These are phyloP conservation scores for Tulasnella calospora DNA, from an alignment of 768 basidiomycete species.

Conservation along the genomic window DNA sequence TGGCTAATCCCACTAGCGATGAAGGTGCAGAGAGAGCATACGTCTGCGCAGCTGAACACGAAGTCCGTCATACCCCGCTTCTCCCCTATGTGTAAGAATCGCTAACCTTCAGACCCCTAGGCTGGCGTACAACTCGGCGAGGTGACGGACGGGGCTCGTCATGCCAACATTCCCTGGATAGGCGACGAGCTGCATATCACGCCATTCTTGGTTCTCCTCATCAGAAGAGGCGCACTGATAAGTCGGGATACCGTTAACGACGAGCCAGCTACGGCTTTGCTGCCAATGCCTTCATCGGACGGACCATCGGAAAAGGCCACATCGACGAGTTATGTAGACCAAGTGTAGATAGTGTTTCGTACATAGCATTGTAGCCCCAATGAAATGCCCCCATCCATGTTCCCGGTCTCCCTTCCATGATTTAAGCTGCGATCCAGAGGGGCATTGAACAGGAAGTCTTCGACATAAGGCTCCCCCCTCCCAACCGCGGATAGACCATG, in stretches of 20 bases:
- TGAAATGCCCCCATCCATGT: background rate
- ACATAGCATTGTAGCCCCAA: background rate
- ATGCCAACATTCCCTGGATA: conserved; percentile 13
- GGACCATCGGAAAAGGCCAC: background rate
- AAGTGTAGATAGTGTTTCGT: background rate
- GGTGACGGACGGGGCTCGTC: background rate
- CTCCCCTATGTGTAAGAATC: background rate
- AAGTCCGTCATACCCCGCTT: background rate
- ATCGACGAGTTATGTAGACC: background rate
- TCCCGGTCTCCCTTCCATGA: background rate
- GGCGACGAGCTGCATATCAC: conserved; percentile 16
- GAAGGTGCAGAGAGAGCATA: background rate
- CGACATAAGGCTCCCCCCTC: too few species aligned
- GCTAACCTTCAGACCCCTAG: background rate
- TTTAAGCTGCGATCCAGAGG: too few species aligned
- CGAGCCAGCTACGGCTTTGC: background rate
- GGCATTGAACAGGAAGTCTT: too few species aligned
- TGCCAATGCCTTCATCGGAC: background rate
- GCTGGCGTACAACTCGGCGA: conserved; percentile 18
- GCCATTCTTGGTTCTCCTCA: conserved; percentile 17
- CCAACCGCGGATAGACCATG: too few species aligned
- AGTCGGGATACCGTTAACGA: background rate
- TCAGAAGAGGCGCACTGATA: background rate
- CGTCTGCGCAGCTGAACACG: conserved; percentile 14
- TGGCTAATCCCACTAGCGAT: background rate